Evolutionary conservation across 2,329 filamentous ascomycete genomes (phyloP).

Genomic region (Arthrobotrys entomopaga): DNA sequence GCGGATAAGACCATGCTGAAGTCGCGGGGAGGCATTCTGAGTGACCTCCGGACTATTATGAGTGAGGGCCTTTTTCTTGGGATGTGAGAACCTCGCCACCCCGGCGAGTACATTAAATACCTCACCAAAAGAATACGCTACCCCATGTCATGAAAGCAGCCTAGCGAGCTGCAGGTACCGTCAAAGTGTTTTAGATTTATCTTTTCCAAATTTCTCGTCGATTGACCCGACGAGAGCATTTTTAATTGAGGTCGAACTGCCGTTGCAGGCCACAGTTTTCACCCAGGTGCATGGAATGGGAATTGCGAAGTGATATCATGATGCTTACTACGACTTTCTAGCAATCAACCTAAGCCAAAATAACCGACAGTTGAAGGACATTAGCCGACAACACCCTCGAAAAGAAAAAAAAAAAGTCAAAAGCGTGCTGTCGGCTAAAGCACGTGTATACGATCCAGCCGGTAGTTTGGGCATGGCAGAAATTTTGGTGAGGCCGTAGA

Average conservation of each 20-base stretch:
- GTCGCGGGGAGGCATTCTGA: too few relatives aligned
- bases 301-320: conserved; percentile 6
- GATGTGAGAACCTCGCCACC: conserved; percentile 15
- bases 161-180: conserved; percentile 55
- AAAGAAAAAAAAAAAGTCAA: not conserved
- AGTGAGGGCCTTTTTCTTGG: too few relatives aligned
- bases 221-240: conserved; percentile 13
- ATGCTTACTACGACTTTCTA: conserved; percentile 7
- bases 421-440: conserved; percentile 41
- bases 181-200: conserved; percentile 19
- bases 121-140: conserved; percentile 20
- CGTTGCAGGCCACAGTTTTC: conserved; percentile 14
- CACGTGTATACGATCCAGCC: conserved; percentile 32
- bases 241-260: not conserved
- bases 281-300: conserved; percentile 8
- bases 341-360: not conserved
- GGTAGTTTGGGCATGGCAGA: not conserved
- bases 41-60: too few relatives aligned
- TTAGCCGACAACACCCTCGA: conserved; percentile 34
- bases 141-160: conserved; percentile 6
- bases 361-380: conserved; percentile 18
- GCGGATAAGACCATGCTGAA: not conserved
- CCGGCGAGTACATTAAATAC: conserved; percentile 46
- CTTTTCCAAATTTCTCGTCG: conserved; percentile 19
- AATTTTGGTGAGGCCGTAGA: too few relatives aligned